Percentiles rank a stretch among this genome's conserved stretches.
Evolutionary conservation across 352 stramenopile genomes (phyloP).

Genomic region (Globisporangium megalacanthum): DNA sequence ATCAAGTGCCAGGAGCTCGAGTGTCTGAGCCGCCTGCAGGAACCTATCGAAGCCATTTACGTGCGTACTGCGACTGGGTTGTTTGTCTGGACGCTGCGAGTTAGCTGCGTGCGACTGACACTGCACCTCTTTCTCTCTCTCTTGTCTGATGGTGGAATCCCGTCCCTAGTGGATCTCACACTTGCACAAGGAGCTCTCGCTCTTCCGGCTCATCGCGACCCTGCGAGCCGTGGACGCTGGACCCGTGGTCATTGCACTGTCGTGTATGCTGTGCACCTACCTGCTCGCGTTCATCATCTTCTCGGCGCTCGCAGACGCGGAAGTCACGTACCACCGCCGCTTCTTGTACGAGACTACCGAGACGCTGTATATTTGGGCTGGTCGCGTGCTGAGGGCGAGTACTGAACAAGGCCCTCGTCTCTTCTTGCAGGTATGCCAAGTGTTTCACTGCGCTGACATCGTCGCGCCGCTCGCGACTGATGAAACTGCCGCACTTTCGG

Average conservation of each 20-base stretch:
- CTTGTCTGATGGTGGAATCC: conserved; percentile 3
- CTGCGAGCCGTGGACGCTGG: conserved; percentile 21
- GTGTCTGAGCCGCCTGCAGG: conserved; percentile 41
- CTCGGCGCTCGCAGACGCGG: conserved; percentile 65
- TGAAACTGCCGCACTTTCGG: conserved; percentile 84
- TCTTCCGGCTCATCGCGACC: conserved; percentile 18
- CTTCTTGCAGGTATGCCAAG: conserved; percentile 65
- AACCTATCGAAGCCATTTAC: conserved; percentile 36
- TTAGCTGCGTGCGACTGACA: not conserved
- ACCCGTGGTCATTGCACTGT: conserved; percentile 51
- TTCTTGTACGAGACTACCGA: conserved; percentile 45
- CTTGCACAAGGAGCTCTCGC: conserved; percentile 26
- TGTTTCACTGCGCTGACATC: conserved; percentile 88
- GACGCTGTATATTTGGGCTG: not conserved
- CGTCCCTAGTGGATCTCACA: conserved; percentile 23
- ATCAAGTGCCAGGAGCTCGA: conserved; percentile 59
- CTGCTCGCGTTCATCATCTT: conserved; percentile 74
- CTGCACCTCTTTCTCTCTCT: not conserved
- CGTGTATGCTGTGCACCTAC: conserved; percentile 69
- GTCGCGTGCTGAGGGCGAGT: too few species aligned
- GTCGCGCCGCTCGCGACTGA: conserved; percentile 69
- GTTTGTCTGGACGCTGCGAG: too few species aligned
- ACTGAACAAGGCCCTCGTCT: conserved; percentile 1
- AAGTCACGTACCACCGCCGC: conserved; percentile 82
- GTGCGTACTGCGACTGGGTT: conserved; percentile 11